These are phyloP conservation scores for Trichoderma harzianum DNA, from an alignment of 2,329 filamentous ascomycete genomes.

Conservation along the genomic window DNA sequence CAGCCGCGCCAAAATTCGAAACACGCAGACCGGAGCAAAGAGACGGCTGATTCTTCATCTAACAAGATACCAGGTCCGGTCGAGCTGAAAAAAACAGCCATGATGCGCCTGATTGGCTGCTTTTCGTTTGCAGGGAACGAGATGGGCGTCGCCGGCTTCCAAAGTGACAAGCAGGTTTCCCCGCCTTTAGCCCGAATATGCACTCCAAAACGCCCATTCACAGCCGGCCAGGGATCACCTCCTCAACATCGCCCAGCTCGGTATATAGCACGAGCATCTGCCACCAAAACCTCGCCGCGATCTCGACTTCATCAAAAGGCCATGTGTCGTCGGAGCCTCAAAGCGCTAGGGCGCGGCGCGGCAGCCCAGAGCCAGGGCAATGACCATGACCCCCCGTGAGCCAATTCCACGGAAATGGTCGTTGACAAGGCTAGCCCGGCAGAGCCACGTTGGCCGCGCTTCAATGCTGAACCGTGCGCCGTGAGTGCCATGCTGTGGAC, in stretches of 20 bases:
- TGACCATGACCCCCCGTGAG: neutral
- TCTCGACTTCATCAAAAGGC: neutral
- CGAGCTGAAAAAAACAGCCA: neutral
- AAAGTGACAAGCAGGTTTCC: neutral
- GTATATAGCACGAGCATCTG: neutral
- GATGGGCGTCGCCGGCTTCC: neutral
- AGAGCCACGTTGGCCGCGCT: slow-evolving; percentile 13
- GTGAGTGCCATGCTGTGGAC: neutral
- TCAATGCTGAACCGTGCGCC: slow-evolving; percentile 8
- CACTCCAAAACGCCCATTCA: neutral
- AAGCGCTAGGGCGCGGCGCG: slow-evolving; percentile 6
- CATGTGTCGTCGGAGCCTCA: slow-evolving; percentile 3
- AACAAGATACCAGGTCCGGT: neutral
- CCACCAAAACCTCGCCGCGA: neutral
- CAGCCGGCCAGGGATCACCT: neutral
- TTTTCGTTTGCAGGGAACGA: neutral
- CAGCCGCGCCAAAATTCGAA: slow-evolving; percentile 11
- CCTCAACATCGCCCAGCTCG: neutral
- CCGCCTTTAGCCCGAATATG: neutral
- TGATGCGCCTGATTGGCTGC: neutral
- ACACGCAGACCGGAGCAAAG: neutral
- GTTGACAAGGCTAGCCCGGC: slow-evolving; percentile 6
- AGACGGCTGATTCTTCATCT: slow-evolving; percentile 4
- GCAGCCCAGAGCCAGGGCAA: slow-evolving; percentile 14
- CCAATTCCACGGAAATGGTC: slow-evolving; percentile 15